Evolutionary conservation across 2,329 filamentous ascomycete genomes (phyloP).

Genomic region (Hortaea werneckii): DNA sequence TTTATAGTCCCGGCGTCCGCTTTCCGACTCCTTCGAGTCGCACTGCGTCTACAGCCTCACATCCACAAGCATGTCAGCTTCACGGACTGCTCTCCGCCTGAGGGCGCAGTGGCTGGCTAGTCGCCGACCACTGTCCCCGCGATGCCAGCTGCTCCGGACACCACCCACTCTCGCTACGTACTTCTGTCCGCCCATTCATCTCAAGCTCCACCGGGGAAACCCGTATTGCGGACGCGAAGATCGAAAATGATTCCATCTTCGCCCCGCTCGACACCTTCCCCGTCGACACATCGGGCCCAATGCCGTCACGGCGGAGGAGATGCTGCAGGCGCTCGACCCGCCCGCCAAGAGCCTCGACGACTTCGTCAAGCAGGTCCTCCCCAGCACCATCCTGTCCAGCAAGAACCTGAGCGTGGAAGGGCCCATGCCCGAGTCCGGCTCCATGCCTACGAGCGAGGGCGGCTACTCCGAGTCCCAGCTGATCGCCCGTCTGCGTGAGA

Average conservation of each 20-base stretch:
- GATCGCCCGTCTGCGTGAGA: conserved; percentile 42
- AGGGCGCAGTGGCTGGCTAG: conserved; percentile 25
- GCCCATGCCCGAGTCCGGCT: conserved; percentile 33
- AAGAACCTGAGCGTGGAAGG: conserved; percentile 50
- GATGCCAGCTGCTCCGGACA: conserved; percentile 16
- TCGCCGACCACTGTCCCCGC: conserved; percentile 19
- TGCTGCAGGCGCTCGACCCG: conserved; percentile 72
- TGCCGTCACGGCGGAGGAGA: conserved; percentile 56
- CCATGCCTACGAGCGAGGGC: conserved; percentile 26
- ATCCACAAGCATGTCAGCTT: conserved; percentile 13
- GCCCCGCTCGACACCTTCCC: conserved; percentile 53
- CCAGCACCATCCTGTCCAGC: conserved; percentile 63
- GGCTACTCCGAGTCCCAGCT: conserved; percentile 52
- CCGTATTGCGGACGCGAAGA: conserved; percentile 12
- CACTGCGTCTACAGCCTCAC: not conserved
- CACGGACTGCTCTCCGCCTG: conserved; percentile 18
- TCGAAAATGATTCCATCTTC: conserved; percentile 27
- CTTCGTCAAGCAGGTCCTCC: conserved; percentile 77
- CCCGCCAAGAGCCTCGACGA: conserved; percentile 64
- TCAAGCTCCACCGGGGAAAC: conserved; percentile 20
- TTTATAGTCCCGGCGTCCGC: too few species aligned
- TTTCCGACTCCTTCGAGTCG: not conserved
- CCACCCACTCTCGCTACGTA: conserved; percentile 1
- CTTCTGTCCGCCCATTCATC: conserved; percentile 17
- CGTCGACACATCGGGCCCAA: conserved; percentile 81